A percentile compares a stretch with the other conserved stretches of the same genome.
Evolutionary conservation across 2,329 filamentous ascomycete species (phyloP).

Genomic region (Colletotrichum echinochloae): DNA sequence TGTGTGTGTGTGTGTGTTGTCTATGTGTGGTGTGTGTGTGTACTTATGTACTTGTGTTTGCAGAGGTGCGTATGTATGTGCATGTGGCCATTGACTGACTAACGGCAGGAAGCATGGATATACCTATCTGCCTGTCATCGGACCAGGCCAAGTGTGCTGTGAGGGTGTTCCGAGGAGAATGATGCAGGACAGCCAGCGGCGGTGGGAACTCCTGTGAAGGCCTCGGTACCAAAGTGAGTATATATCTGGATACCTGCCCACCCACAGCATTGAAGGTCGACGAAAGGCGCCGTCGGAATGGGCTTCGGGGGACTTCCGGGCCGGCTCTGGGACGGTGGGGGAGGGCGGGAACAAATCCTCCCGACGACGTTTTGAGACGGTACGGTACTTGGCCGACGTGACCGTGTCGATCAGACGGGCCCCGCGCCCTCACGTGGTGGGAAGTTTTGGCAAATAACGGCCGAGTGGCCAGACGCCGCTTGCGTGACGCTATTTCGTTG

Average conservation of each 20-base stretch:
- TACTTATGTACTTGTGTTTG: too few species aligned
- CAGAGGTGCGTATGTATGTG: background rate
- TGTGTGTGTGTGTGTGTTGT: background rate
- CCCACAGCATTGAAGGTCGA: background rate
- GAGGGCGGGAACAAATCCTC: background rate
- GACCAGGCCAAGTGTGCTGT: background rate
- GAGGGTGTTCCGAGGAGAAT: background rate
- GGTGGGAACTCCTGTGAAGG: constrained; percentile 13
- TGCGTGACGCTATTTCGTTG: background rate
- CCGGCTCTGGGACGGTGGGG: background rate
- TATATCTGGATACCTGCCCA: background rate
- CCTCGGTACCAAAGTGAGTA: constrained; percentile 7
- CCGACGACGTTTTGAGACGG: background rate
- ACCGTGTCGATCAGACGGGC: constrained; percentile 30
- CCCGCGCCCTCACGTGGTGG: constrained; percentile 11
- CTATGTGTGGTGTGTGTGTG: too few species aligned
- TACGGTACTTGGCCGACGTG: background rate
- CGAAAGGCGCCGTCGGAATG: background rate
- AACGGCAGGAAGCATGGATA: too few species aligned
- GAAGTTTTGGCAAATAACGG: background rate
- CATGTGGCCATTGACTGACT: background rate
- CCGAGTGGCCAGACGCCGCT: background rate
- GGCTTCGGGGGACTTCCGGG: background rate
- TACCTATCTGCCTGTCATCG: background rate
- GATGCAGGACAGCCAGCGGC: background rate